Conservation (phyloP, 2,329 filamentous ascomycete species). For the Colletotrichum paranaense region DNA sequence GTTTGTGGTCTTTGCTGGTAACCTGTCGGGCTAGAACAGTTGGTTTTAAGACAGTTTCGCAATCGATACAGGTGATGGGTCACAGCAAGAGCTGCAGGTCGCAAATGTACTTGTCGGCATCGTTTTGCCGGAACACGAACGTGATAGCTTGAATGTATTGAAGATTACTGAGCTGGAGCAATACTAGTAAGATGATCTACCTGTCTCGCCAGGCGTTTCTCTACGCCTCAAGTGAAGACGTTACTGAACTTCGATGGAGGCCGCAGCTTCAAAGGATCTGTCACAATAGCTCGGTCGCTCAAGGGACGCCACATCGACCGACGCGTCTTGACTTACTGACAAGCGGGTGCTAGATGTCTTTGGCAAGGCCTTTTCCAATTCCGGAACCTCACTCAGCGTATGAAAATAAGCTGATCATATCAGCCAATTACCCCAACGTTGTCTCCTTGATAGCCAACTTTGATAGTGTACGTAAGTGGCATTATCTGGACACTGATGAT, state of each 20-base stretch:
- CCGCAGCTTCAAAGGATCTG: neutral
- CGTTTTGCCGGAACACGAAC: neutral
- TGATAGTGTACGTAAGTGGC: too few relatives aligned
- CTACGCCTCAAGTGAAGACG: neutral
- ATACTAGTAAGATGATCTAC: neutral
- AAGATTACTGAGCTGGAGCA: neutral
- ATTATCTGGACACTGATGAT: neutral
- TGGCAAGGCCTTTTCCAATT: neutral
- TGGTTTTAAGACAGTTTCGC: too few relatives aligned
- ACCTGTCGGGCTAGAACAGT: neutral
- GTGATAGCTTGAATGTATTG: neutral
- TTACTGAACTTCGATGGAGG: neutral
- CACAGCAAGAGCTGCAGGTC: too few relatives aligned
- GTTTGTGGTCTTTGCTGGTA: too few relatives aligned
- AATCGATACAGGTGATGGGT: too few relatives aligned
- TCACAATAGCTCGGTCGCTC: neutral
- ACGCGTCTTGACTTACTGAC: neutral
- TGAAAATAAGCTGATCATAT: neutral
- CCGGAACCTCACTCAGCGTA: neutral
- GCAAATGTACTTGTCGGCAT: too few relatives aligned
- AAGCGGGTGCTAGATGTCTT: neutral
- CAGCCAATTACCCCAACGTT: neutral
- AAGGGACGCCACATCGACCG: neutral
- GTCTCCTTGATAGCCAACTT: too few relatives aligned
- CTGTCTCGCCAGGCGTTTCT: neutral